Conservation (phyloP, 176 grass and related monocot genomes). For the Canna indica region DNA sequence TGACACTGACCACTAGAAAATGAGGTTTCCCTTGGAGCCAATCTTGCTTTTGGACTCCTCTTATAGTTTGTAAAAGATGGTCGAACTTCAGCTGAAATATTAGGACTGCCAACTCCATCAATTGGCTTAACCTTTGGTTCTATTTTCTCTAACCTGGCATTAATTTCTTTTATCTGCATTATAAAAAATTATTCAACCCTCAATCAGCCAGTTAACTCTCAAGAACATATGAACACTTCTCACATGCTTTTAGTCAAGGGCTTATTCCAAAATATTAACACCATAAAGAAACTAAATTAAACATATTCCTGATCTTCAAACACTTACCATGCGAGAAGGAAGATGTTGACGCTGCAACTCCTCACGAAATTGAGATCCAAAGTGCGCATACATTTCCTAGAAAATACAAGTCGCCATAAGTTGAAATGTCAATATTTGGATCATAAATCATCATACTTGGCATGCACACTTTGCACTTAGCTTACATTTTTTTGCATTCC, state of each 20-base stretch:
- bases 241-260: neutral
- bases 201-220: neutral
- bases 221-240: neutral
- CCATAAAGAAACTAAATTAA: conserved; percentile 5
- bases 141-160: conserved; percentile 69
- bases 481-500: too few species aligned
- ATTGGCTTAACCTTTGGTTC: conserved; percentile 65
- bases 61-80: conserved; percentile 66
- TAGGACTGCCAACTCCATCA: conserved; percentile 32
- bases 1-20: conserved; percentile 53
- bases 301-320: conserved; percentile 10
- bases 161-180: conserved; percentile 91
- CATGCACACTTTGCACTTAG: too few species aligned
- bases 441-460: neutral
- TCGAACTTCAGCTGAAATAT: conserved; percentile 42
- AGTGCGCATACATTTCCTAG: conserved; percentile 79
- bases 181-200: conserved; percentile 28
- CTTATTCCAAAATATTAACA: neutral
- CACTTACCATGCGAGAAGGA: conserved; percentile 69
- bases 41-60: conserved; percentile 66
- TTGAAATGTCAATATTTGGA: neutral
- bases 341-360: conserved; percentile 87
- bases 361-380: conserved; percentile 89
- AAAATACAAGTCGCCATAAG: neutral
- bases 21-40: conserved; percentile 48